A percentile compares a stretch with the other conserved stretches of the same genome.
These are phyloP conservation scores for Zizania palustris DNA, from an alignment of 202 grass and related monocot species.

Conservation along the genomic window DNA sequence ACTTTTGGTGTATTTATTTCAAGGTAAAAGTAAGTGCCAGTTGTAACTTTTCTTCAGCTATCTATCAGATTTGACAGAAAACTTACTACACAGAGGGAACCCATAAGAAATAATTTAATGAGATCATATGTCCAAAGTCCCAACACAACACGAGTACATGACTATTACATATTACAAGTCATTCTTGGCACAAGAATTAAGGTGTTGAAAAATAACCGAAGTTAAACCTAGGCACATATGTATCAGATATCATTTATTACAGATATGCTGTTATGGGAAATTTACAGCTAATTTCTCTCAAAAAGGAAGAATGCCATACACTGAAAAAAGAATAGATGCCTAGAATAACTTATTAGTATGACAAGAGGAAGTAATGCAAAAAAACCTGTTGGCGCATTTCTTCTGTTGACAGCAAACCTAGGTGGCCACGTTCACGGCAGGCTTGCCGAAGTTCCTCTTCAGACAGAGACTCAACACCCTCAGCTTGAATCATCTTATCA, in stretches of 20 bases:
- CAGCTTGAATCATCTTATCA: slow-evolving; percentile 94
- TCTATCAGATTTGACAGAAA: slow-evolving; percentile 19
- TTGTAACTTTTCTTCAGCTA: slow-evolving; percentile 27
- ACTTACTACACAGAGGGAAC: slow-evolving; percentile 22
- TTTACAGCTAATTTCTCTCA: neutral
- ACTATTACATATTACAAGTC: slow-evolving; percentile 2
- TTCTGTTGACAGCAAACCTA: slow-evolving; percentile 85
- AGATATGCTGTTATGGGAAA: slow-evolving; percentile 9
- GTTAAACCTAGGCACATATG: slow-evolving; percentile 5
- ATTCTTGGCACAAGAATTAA: slow-evolving; percentile 18
- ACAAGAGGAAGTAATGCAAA: slow-evolving; percentile 2
- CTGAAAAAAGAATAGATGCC: neutral
- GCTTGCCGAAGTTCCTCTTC: slow-evolving; percentile 96
- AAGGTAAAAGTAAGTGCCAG: slow-evolving; percentile 18
- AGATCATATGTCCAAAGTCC: slow-evolving; percentile 22
- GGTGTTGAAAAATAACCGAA: slow-evolving; percentile 26
- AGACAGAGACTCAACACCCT: slow-evolving; percentile 96
- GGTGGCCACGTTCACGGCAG: slow-evolving; percentile 83
- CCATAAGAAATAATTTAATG: neutral
- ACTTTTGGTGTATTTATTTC: slow-evolving; percentile 27
- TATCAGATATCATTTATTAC: slow-evolving; percentile 20
- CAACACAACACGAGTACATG: too few species aligned
- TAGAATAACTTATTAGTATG: neutral
- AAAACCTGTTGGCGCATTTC: slow-evolving; percentile 94
- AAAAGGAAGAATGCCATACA: slow-evolving; percentile 6